phyloP scores from a whole-genome alignment of 192 early-diverging fungal species.

The Chytriomyces sp. region DNA sequence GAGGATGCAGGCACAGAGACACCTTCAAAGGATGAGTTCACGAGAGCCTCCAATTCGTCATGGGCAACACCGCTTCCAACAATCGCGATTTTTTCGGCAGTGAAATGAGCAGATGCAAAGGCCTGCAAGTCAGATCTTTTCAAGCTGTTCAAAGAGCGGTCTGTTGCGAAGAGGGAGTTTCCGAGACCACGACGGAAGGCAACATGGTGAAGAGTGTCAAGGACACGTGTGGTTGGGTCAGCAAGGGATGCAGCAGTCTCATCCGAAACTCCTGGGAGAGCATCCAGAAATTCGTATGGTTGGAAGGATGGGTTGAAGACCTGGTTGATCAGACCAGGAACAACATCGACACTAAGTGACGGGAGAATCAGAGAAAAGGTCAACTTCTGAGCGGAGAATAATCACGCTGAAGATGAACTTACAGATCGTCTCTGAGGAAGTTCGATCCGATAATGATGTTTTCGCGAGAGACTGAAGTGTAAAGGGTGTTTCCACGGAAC shows the following conservation, averaged over 20 bases:
- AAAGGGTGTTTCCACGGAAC: constrained; percentile 84
- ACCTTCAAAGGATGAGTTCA: constrained; percentile 57
- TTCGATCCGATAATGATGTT: constrained; percentile 83
- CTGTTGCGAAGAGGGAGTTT: constrained; percentile 86
- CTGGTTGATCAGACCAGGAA: constrained; percentile 72
- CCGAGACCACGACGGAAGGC: constrained; percentile 96
- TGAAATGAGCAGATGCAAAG: constrained; percentile 76
- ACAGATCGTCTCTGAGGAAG: constrained; percentile 90
- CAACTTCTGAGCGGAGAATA: background rate
- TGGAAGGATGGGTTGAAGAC: constrained; percentile 80
- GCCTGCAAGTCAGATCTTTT: constrained; percentile 72
- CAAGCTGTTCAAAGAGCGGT: constrained; percentile 62
- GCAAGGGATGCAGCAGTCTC: constrained; percentile 71
- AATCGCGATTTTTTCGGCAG: constrained; percentile 76
- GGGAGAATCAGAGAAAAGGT: constrained; percentile 32
- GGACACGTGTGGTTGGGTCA: constrained; percentile 66
- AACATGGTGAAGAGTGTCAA: constrained; percentile 83
- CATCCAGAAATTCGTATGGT: constrained; percentile 84
- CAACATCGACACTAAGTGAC: constrained; percentile 78
- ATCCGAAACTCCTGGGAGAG: constrained; percentile 62
- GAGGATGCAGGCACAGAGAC: constrained; percentile 37
- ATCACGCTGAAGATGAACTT: constrained; percentile 39
- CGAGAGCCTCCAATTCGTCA: constrained; percentile 69
- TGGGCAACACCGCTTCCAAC: constrained; percentile 85
- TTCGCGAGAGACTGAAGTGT: constrained; percentile 82